A percentile compares a stretch with the other conserved stretches of the same genome.
phyloP scores from a whole-genome alignment of 2,329 filamentous ascomycete genomes.

The Dactylellina cionopaga region DNA sequence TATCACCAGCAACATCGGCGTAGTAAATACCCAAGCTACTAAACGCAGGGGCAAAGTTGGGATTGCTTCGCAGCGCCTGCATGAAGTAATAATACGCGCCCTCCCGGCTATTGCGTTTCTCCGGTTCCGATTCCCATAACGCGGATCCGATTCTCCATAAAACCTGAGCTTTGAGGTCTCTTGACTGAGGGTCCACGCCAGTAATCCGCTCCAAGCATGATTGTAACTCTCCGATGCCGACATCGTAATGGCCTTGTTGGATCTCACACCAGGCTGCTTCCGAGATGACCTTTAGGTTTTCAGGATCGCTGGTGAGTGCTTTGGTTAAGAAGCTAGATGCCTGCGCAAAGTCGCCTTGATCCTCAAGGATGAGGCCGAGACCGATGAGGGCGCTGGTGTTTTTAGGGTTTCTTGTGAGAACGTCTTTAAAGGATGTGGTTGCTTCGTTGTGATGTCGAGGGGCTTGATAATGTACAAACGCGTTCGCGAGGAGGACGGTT shows the following conservation, averaged over 20 bases:
- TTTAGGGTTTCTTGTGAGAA: constrained; percentile 77
- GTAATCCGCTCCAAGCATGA: constrained; percentile 74
- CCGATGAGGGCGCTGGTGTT: constrained; percentile 87
- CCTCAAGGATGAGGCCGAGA: constrained; percentile 88
- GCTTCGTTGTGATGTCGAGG: constrained; percentile 90
- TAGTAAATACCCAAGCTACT: constrained; percentile 92
- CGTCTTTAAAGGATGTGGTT: constrained; percentile 82
- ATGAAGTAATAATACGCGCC: constrained; percentile 87
- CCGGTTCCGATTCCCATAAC: constrained; percentile 56
- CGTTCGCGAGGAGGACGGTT: constrained; percentile 81
- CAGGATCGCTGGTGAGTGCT: constrained; percentile 76
- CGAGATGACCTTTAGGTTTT: constrained; percentile 80
- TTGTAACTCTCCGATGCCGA: constrained; percentile 76
- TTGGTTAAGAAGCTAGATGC: constrained; percentile 83
- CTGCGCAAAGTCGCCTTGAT: constrained; percentile 85
- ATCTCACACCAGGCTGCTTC: constrained; percentile 95
- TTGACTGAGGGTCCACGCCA: constrained; percentile 68
- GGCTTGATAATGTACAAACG: constrained; percentile 87
- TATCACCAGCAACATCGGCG: constrained; percentile 87
- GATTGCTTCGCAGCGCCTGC: constrained; percentile 82
- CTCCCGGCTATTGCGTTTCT: constrained; percentile 74
- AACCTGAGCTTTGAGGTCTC: constrained; percentile 82
- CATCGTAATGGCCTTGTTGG: constrained; percentile 77
- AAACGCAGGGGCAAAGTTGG: constrained; percentile 89
- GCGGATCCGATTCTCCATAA: constrained; percentile 75